phyloP scores from a whole-genome alignment of 164 flowering plant species.

The Annona cherimola region DNA sequence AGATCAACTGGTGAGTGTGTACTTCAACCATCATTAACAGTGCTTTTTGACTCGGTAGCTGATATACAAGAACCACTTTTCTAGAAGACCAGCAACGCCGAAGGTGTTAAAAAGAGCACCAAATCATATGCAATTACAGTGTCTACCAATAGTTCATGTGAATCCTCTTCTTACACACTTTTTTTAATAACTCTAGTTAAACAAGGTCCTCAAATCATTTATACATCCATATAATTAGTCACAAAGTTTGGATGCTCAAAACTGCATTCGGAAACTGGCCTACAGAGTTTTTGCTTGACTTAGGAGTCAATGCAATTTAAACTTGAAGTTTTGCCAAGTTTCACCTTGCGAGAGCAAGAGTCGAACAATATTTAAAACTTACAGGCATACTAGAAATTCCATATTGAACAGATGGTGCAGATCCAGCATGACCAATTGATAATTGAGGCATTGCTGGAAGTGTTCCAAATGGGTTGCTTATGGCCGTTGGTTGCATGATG shows the following conservation, averaged over 20 bases:
- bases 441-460: conserved; percentile 85
- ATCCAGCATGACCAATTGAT: conserved; percentile 69
- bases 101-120: too few species aligned
- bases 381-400: conserved; percentile 92
- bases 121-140: background rate
- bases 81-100: too few species aligned
- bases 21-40: too few species aligned
- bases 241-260: background rate
- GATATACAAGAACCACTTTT: too few species aligned
- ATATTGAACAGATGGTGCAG: conserved; percentile 76
- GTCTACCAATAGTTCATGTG: background rate
- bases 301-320: too few species aligned
- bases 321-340: too few species aligned
- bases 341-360: too few species aligned
- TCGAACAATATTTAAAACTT: conserved; percentile 8
- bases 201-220: too few species aligned
- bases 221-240: background rate
- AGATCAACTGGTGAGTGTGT: too few species aligned
- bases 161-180: background rate
- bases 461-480: conserved; percentile 74
- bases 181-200: background rate
- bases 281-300: too few species aligned
- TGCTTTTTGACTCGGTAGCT: too few species aligned
- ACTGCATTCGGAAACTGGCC: too few species aligned
- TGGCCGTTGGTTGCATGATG: conserved; percentile 40